phyloP scores from a whole-genome alignment of 805 yeast genomes.

The Candida pseudofarinosa region DNA sequence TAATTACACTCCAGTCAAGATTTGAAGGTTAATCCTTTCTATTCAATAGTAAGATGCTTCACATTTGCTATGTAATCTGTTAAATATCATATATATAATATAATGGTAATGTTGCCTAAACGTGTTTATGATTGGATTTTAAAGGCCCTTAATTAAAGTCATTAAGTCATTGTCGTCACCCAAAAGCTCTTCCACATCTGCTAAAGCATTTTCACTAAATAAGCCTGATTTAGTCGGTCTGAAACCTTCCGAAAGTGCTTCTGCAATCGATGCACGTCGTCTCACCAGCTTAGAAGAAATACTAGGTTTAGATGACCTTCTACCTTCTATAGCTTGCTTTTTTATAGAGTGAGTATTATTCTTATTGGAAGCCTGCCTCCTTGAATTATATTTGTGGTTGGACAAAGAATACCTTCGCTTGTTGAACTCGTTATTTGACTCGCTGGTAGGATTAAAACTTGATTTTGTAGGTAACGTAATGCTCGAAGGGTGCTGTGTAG shows the following conservation, averaged over 20 bases:
- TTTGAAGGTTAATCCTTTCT: too few species aligned
- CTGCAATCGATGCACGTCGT: slow-evolving; percentile 65
- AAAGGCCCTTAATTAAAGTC: slow-evolving; percentile 36
- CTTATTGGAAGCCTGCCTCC: slow-evolving; percentile 7
- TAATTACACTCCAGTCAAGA: not conserved
- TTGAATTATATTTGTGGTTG: slow-evolving; percentile 7
- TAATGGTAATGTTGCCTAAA: too few species aligned
- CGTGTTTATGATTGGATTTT: too few species aligned
- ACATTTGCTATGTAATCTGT: not conserved
- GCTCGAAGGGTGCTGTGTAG: slow-evolving; percentile 19
- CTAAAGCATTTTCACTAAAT: slow-evolving; percentile 69
- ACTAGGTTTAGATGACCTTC: slow-evolving; percentile 2
- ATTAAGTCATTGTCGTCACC: slow-evolving; percentile 48
- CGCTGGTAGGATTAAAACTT: slow-evolving; percentile 23
- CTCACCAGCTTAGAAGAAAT: slow-evolving; percentile 33
- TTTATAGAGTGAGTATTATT: slow-evolving; percentile 1
- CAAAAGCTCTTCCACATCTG: slow-evolving; percentile 67
- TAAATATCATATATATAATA: too few species aligned
- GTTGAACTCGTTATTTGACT: slow-evolving; percentile 23
- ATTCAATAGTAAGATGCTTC: not conserved
- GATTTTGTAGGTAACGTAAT: slow-evolving; percentile 15
- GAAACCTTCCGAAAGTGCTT: slow-evolving; percentile 72
- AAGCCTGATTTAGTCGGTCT: slow-evolving; percentile 73
- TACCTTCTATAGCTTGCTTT: not conserved
- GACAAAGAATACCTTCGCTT: slow-evolving; percentile 20